Evolutionary conservation across 2,329 filamentous ascomycete genomes (phyloP), one percentile per base, ranked within the genome.

Genomic region (Pseudohalonectria lignicola): DNA sequence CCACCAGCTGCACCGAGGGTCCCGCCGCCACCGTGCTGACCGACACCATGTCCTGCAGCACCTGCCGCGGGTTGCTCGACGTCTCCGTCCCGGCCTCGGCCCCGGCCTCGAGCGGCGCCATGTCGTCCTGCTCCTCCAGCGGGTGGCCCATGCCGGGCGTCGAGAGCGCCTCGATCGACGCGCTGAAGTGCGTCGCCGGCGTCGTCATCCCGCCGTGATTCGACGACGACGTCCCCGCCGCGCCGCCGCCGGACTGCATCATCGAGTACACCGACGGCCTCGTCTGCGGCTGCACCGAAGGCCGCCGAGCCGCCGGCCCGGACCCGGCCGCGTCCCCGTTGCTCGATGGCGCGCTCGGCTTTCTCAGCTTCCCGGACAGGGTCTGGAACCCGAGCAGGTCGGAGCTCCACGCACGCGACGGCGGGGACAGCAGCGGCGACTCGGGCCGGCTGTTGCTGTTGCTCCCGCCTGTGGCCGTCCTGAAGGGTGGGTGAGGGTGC

Each of bases 1-100:
- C 92, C 13, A 98, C 88, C 1, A 98, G 74, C 60, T 96, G 90
- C 2, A 98, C 90, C 0, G 83, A 90, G 0, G 92, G 92, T 0
- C 92, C 92, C 0, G 90, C 88, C 1, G 81, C 90, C 8, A 86
- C 82, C 0, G 90, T 95, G 1, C 87, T 94, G 6, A 86, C 84
- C 2, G 86, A 93, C 21, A 92, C 74, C 64, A 94, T 82, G 51
- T 94, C 88, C 48, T 87, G 82, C 42, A 84, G 73, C 6, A 82
- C 76, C 41, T 80, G 78, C 29, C 77, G 76, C n/a, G n/a, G n/a
- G n/a, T n/a, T n/a, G n/a, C n/a, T n/a, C n/a, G n/a, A n/a, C n/a
- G n/a, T n/a, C n/a, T n/a, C n/a, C n/a, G n/a, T n/a, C n/a, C n/a
- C n/a, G 1, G 79, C 79, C 3, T 77, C 82, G 1, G 69, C 71